Evolutionary conservation across 768 basidiomycete species (phyloP).

Genomic region (Chalciporus piperatus): DNA sequence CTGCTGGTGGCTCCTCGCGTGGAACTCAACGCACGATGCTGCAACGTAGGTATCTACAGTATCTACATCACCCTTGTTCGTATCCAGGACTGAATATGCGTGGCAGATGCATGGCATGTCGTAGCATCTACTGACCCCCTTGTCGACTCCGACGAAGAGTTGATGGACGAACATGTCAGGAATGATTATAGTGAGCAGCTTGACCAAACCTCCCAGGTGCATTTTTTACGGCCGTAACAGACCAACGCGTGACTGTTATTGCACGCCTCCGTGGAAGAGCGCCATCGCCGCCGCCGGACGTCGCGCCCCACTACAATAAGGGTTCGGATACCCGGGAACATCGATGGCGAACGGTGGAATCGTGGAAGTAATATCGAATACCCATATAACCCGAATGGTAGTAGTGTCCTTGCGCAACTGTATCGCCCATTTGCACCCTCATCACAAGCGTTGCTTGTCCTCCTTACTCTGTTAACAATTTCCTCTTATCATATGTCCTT

Average conservation of each 20-base stretch:
- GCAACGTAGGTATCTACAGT: conserved; percentile 35
- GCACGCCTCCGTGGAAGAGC: conserved; percentile 49
- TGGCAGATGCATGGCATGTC: conserved; percentile 70
- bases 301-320: background rate
- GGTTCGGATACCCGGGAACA: conserved; percentile 28
- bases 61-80: background rate
- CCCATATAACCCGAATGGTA: background rate
- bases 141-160: conserved; percentile 71
- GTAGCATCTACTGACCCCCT: conserved; percentile 63
- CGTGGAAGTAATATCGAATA: conserved; percentile 29
- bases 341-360: conserved; percentile 38
- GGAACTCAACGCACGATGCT: conserved; percentile 42
- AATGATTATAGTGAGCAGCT: conserved; percentile 60
- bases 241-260: conserved; percentile 51
- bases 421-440: background rate
- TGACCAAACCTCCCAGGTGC: background rate
- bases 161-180: conserved; percentile 57
- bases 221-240: conserved; percentile 28
- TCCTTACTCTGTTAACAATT: too few species aligned
- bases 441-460: too few species aligned
- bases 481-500: too few species aligned
- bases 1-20: conserved; percentile 9
- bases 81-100: background rate
- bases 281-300: conserved; percentile 44
- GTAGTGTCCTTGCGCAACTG: background rate